Evolutionary conservation across 2,329 filamentous ascomycete genomes (phyloP).

Genomic region (Setomelanomma holmii): DNA sequence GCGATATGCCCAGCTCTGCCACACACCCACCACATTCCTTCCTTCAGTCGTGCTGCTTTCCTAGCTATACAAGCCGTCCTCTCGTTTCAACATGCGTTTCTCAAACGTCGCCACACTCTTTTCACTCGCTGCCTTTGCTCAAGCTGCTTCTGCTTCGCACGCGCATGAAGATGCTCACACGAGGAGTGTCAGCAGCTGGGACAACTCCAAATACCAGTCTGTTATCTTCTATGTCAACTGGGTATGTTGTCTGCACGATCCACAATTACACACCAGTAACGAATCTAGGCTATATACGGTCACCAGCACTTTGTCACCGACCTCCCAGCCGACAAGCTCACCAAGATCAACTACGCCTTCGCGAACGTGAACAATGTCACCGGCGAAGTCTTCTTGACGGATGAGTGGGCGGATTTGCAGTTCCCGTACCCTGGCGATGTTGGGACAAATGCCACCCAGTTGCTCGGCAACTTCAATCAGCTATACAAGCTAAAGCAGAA

Average conservation of each 20-base stretch:
- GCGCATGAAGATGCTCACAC: slow-evolving; percentile 8
- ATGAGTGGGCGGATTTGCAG: slow-evolving; percentile 51
- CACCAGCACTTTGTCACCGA: slow-evolving; percentile 84
- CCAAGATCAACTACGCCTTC: slow-evolving; percentile 89
- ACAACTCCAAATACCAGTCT: slow-evolving; percentile 61
- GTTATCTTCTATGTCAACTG: slow-evolving; percentile 78
- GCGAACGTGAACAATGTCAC: slow-evolving; percentile 81
- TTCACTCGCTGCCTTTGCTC: slow-evolving; percentile 22
- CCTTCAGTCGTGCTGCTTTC: slow-evolving; percentile 9
- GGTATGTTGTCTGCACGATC: slow-evolving; percentile 32
- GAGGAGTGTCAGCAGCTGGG: not conserved
- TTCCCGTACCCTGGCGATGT: slow-evolving; percentile 73
- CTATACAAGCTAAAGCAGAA: slow-evolving; percentile 77
- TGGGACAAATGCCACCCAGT: slow-evolving; percentile 70
- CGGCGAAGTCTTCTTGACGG: slow-evolving; percentile 66
- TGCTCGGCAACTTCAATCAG: slow-evolving; percentile 80
- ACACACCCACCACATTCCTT: not conserved
- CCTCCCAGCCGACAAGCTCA: slow-evolving; percentile 79
- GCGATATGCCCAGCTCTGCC: not conserved
- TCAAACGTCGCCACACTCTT: slow-evolving; percentile 25
- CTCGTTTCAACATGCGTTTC: slow-evolving; percentile 32
- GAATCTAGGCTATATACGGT: slow-evolving; percentile 75
- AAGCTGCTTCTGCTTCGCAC: slow-evolving; percentile 17
- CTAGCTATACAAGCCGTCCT: slow-evolving; percentile 26
- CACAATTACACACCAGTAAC: not conserved